Evolutionary conservation across 2,329 filamentous ascomycete genomes (phyloP).

Genomic region (Stachybotrys elegans): DNA sequence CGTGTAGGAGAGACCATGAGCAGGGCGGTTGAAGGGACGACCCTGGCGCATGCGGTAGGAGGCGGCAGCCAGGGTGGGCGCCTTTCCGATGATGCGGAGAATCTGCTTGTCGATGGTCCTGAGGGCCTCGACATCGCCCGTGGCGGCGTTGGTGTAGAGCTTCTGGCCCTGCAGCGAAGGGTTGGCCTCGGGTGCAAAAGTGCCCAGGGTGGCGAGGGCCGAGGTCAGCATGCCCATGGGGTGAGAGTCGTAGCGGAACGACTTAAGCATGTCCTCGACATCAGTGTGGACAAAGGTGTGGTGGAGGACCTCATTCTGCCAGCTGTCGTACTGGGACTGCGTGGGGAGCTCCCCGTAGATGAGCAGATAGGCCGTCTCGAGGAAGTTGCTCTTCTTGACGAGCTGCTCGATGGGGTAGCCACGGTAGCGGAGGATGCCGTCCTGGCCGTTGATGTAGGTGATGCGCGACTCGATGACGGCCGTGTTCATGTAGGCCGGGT

Average conservation of each 20-base stretch:
- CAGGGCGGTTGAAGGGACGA: conserved; percentile 44
- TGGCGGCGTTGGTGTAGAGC: conserved; percentile 41
- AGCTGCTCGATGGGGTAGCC: conserved; percentile 48
- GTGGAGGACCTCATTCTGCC: conserved; percentile 45
- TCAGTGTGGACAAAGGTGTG: conserved; percentile 45
- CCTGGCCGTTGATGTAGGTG: conserved; percentile 48
- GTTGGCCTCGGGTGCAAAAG: conserved; percentile 45
- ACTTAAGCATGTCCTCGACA: conserved; percentile 45
- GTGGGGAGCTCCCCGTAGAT: conserved; percentile 47
- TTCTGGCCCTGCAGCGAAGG: conserved; percentile 44
- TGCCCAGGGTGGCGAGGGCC: conserved; percentile 43
- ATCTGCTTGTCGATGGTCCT: conserved; percentile 46
- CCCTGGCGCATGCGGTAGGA: conserved; percentile 49
- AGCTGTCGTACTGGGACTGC: conserved; percentile 30
- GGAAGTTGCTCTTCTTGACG: conserved; percentile 42
- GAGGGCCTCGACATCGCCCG: conserved; percentile 33
- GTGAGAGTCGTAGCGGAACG: conserved; percentile 46
- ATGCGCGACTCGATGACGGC: conserved; percentile 44
- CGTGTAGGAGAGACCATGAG: conserved; percentile 42
- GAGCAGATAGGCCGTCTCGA: conserved; percentile 45
- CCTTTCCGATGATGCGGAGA: conserved; percentile 46
- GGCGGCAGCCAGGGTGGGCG: conserved; percentile 44
- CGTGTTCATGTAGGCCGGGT: conserved; percentile 50
- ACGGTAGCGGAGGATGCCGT: conserved; percentile 46
- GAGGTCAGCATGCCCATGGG: conserved; percentile 48